Base-by-base conservation (phyloP, 495 filamentous ascomycete species). In the Parathielavia appendiculata region DNA sequence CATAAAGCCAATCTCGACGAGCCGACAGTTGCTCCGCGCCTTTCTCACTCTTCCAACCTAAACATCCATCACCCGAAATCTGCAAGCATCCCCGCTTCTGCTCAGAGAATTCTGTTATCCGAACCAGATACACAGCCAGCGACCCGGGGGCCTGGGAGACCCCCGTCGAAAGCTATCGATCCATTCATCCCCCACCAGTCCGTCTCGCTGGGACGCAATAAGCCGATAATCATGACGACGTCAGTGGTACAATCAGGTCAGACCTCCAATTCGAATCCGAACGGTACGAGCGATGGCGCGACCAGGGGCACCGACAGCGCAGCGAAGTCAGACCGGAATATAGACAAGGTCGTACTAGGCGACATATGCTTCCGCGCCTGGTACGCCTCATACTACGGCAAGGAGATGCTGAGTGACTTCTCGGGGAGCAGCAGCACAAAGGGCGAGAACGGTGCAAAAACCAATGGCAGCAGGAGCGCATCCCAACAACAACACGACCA, bases 321-420 rank as follows among this genome's bases (percentile, higher is more conserved):
- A 23, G 47, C 39, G 8, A 62, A 56, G 30, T 54, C 74, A 7
- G 80, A 84, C 60, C 82, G 83, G 54, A 89, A 87, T 67, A 81
- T 91, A 58, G 82, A 88, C 59, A 83, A 85, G 65, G 86, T 93
- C 45, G 81, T 90, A 50, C 75, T 93, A 53, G 89, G 89, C 4
- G 80, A 87, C 61, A 76, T 87, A 10, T 79, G 81, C 17, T 90
- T 93, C 76, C 79, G 81, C 51, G 82, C 89, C 6, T 91, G 87
- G 85, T 91, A 90, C 72, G 83, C 88, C 1, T 79, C 75, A 23
- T 91, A 84, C 61, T 91, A 91, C 66, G 86, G 86, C 0, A 88
- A 91, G 59, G 88, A 91, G 50, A 79, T 92, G 16, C 77, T 90
- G 22, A 83, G 68, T 22, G 66, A 71, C 30, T 22, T 54, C 8